Conservation (phyloP, 164 flowering plant species). For the Vitis rotundifolia region DNA sequence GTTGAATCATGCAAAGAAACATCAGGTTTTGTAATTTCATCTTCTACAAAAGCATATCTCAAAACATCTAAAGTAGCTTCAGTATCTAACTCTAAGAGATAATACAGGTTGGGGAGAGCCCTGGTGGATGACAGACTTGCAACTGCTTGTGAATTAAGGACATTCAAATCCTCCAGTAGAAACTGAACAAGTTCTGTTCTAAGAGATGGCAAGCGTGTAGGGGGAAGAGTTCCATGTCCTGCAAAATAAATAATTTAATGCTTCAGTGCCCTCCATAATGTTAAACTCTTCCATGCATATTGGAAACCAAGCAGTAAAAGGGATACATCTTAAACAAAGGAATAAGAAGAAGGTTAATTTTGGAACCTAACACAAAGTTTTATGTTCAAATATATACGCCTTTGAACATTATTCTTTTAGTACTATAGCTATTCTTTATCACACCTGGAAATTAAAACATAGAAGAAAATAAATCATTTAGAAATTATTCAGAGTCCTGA, state of each 20-base stretch:
- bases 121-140: conserved; percentile 30
- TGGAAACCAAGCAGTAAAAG: background rate
- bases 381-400: too few species aligned
- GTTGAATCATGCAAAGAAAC: conserved; percentile 25
- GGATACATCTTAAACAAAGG: too few species aligned
- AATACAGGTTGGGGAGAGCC: conserved; percentile 52
- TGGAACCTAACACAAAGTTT: too few species aligned
- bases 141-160: conserved; percentile 28
- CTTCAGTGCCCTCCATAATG: background rate
- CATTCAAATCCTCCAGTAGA: conserved; percentile 63
- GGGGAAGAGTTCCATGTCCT: conserved; percentile 84
- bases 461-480: too few species aligned
- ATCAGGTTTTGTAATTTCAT: conserved; percentile 30
- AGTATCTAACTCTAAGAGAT: conserved; percentile 79
- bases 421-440: too few species aligned
- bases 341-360: too few species aligned
- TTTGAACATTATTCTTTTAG: too few species aligned
- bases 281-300: background rate
- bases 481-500: too few species aligned
- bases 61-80: conserved; percentile 91
- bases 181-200: conserved; percentile 71
- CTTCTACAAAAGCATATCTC: conserved; percentile 66
- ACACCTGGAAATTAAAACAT: too few species aligned
- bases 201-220: conserved; percentile 71
- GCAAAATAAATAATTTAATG: conserved; percentile 25